Base-by-base conservation (phyloP, 1,284 basidiomycete genomes). In the Volvariella volvacea region DNA sequence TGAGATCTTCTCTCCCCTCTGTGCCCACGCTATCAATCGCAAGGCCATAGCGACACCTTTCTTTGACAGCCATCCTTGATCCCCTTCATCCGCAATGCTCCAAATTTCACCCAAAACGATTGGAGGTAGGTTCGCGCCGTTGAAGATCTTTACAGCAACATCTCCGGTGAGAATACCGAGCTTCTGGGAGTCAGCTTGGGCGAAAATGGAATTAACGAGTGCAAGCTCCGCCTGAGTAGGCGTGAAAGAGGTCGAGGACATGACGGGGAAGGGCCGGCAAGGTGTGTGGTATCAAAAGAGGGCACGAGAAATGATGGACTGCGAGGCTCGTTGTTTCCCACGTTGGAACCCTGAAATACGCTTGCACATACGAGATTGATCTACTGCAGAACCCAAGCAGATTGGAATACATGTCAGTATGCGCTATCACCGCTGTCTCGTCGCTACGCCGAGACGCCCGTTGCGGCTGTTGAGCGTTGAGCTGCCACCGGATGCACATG, bases 21-120 rank as follows among this genome's bases (percentile, higher is more conserved):
- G 96, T 2, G 92, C 87, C 74, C 91, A 91, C 1, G 88, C 92
- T 52, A 99, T 92, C 37, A 99, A 73, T 44, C 96, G 78, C 20
- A 96, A 73, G 7, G 91, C 93, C 49, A 88, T 74, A 37, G 89
- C 83, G 58, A 92, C 88, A 32, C 87, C 88, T 55, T 89, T 91
- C 52, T 77, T 80, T 12, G 91, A 86, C 45, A 99, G 75, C 66
- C 87, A 92, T 2, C 94, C 94, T 50, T 89, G 89, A 70, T 96
- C 93, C 38, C 92, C 86, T 42, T 87, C 84, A 70, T 99, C 96
- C 33, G 93, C 85, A 48, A 98, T 68, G 44, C 74, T 78, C 95
- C 96, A 99, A 55, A 99, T 86, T 68, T 96, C 88, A 34, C 93
- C 92, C 47, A 99, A 82, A 28, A 78, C 73, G n/a, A 74, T 68